Conservation (phyloP, 805 yeast species). For the Barnettozyma populi region DNA sequence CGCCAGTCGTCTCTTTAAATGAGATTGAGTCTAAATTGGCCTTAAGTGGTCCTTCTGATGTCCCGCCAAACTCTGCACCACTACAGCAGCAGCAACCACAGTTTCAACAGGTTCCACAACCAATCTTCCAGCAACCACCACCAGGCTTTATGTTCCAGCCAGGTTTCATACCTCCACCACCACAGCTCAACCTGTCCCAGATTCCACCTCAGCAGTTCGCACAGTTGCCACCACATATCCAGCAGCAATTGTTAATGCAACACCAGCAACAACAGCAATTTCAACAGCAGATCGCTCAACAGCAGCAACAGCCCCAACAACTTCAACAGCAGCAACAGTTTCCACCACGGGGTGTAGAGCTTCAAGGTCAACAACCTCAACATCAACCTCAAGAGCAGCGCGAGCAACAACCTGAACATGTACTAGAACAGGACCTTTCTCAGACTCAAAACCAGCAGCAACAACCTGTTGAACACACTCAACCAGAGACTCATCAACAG, state of each 20-base stretch:
- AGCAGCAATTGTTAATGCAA: slow-evolving; percentile 26
- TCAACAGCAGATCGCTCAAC: slow-evolving; percentile 13
- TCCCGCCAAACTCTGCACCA: slow-evolving; percentile 15
- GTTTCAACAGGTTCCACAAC: slow-evolving; percentile 24
- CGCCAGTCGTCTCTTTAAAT: slow-evolving; percentile 48
- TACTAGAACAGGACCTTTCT: neutral
- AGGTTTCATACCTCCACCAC: slow-evolving; percentile 28
- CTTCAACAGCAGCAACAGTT: slow-evolving; percentile 14
- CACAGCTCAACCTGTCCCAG: slow-evolving; percentile 21
- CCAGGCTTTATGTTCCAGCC: slow-evolving; percentile 24
- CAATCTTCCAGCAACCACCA: slow-evolving; percentile 20
- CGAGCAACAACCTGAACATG: slow-evolving; percentile 5
- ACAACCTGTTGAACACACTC: slow-evolving; percentile 22
- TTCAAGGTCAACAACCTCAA: slow-evolving; percentile 22
- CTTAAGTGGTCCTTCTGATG: slow-evolving; percentile 11
- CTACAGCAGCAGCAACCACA: slow-evolving; percentile 15
- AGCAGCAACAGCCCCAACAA: slow-evolving; percentile 16
- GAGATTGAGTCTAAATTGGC: slow-evolving; percentile 70
- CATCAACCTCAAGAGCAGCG: slow-evolving; percentile 25
- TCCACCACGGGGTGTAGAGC: slow-evolving; percentile 11
- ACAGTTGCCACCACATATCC: slow-evolving; percentile 26
- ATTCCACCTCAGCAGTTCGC: slow-evolving; percentile 23
- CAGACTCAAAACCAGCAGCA: slow-evolving; percentile 10
- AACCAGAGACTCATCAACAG: slow-evolving; percentile 6
- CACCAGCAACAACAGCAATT: slow-evolving; percentile 20